These are phyloP conservation scores for Sordariomycetes sp. DNA, from an alignment of 2,329 filamentous ascomycete species.

Conservation along the genomic window DNA sequence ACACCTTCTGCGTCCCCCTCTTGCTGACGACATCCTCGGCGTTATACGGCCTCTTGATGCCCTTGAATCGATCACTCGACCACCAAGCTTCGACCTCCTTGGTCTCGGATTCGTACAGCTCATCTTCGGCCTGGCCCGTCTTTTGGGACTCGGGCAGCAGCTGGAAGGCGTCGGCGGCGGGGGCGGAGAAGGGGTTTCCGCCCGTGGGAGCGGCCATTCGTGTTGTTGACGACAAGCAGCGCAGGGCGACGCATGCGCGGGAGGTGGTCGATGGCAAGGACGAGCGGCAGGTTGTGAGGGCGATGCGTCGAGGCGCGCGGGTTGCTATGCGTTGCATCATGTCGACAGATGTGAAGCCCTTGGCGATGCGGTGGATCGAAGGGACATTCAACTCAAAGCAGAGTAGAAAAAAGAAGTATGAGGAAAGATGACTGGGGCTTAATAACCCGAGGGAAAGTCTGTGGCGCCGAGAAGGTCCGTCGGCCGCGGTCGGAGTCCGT, in stretches of 20 bases:
- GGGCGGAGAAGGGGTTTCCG: constrained; percentile 19
- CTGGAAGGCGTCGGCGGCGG: constrained; percentile 71
- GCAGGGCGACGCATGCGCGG: constrained; percentile 11
- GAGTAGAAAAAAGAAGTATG: no score
- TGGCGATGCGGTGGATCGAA: not conserved
- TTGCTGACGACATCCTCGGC: constrained; percentile 90
- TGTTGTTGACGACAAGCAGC: constrained; percentile 19
- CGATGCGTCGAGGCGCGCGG: constrained; percentile 17
- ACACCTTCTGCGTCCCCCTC: constrained; percentile 76
- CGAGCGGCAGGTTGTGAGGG: constrained; percentile 8
- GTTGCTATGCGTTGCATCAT: constrained; percentile 24
- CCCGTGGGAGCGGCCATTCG: constrained; percentile 17
- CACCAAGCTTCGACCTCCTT: constrained; percentile 87
- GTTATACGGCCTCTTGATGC: constrained; percentile 86
- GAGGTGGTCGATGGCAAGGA: constrained; percentile 5
- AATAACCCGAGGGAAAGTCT: no score
- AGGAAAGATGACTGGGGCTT: no score
- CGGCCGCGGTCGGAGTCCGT: no score
- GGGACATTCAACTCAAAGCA: not conserved
- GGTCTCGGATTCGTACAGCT: constrained; percentile 74
- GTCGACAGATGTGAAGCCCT: no score
- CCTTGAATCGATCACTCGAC: constrained; percentile 72
- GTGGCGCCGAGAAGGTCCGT: no score
- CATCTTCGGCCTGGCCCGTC: constrained; percentile 71
- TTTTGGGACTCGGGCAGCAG: constrained; percentile 72